phyloP scores from a whole-genome alignment of 2,329 filamentous ascomycete genomes.

The Talaromyces sp. region DNA sequence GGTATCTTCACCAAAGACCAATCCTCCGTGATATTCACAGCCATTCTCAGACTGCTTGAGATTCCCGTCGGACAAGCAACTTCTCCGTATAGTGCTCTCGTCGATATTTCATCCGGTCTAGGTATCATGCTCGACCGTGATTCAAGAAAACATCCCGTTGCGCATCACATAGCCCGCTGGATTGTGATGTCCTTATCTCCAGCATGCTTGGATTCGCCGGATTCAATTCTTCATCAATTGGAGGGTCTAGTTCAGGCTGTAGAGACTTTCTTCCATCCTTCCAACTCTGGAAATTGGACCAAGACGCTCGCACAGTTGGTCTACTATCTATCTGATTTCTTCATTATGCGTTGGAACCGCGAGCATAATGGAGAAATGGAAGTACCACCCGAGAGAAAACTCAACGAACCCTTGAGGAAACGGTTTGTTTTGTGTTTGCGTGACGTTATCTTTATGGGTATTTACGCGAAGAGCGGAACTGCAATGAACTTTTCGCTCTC shows the following conservation, averaged over 20 bases:
- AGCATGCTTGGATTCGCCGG: slow-evolving; percentile 67
- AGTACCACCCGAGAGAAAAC: slow-evolving; percentile 70
- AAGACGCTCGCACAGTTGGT: slow-evolving; percentile 84
- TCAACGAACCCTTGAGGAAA: slow-evolving; percentile 76
- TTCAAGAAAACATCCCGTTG: slow-evolving; percentile 83
- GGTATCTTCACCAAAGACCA: slow-evolving; percentile 92
- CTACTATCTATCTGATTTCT: slow-evolving; percentile 90
- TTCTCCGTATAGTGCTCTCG: slow-evolving; percentile 75
- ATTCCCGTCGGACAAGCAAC: slow-evolving; percentile 96
- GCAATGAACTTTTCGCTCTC: slow-evolving; percentile 89
- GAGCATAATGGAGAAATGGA: slow-evolving; percentile 91
- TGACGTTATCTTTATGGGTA: slow-evolving; percentile 96
- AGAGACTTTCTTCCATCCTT: slow-evolving; percentile 98
- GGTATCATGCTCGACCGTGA: slow-evolving; percentile 88
- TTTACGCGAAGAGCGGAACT: slow-evolving; percentile 92
- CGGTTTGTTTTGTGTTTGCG: slow-evolving; percentile 85
- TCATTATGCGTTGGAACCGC: slow-evolving; percentile 95
- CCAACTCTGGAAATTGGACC: slow-evolving; percentile 90
- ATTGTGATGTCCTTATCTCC: slow-evolving; percentile 92
- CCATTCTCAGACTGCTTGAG: slow-evolving; percentile 81
- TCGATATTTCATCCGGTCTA: slow-evolving; percentile 79
- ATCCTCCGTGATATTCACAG: slow-evolving; percentile 87
- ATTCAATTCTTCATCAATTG: slow-evolving; percentile 76
- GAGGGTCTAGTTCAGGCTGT: slow-evolving; percentile 92
- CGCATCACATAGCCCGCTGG: slow-evolving; percentile 89